Percentiles rank a stretch among this genome's conserved stretches.
Evolutionary conservation across 352 stramenopile species (phyloP).

Genomic region (Globisporangium emineosum): DNA sequence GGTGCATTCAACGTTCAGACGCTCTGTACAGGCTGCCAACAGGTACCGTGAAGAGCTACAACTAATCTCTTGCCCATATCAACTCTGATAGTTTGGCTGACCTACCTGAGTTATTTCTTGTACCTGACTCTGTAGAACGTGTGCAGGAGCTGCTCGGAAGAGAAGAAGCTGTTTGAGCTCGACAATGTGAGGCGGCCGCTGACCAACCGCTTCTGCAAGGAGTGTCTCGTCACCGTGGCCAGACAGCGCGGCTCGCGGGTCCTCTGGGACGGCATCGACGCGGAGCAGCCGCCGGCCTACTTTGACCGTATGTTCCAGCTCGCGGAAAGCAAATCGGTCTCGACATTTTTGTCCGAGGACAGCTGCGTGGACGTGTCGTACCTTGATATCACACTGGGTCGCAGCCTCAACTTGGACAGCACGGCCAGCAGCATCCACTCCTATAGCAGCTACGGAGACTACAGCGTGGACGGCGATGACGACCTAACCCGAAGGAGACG

Average conservation of each 20-base stretch:
- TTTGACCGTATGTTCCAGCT: constrained; percentile 17
- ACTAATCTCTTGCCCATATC: background rate
- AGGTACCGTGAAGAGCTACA: constrained; percentile 11
- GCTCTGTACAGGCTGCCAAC: constrained; percentile 27
- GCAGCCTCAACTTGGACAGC: background rate
- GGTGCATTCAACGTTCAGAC: background rate
- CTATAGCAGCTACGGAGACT: background rate
- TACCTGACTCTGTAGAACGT: constrained; percentile 25
- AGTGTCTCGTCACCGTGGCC: constrained; percentile 30
- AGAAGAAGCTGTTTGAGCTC: constrained; percentile 44
- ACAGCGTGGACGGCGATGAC: background rate
- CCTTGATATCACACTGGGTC: background rate
- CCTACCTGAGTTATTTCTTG: background rate
- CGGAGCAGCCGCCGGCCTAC: constrained; percentile 16
- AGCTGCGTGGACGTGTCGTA: constrained; percentile 3
- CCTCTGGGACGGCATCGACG: constrained; percentile 6
- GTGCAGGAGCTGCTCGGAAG: constrained; percentile 45
- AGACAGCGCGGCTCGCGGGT: constrained; percentile 9
- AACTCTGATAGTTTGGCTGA: background rate
- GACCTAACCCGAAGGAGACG: background rate
- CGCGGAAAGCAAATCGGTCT: background rate
- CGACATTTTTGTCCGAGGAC: constrained; percentile 18
- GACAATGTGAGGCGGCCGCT: constrained; percentile 35
- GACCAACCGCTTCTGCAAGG: constrained; percentile 42
- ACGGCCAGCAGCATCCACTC: background rate